These are phyloP conservation scores for Dothideomycetes sp. DNA, from an alignment of 2,329 filamentous ascomycete genomes.

Conservation along the genomic window DNA sequence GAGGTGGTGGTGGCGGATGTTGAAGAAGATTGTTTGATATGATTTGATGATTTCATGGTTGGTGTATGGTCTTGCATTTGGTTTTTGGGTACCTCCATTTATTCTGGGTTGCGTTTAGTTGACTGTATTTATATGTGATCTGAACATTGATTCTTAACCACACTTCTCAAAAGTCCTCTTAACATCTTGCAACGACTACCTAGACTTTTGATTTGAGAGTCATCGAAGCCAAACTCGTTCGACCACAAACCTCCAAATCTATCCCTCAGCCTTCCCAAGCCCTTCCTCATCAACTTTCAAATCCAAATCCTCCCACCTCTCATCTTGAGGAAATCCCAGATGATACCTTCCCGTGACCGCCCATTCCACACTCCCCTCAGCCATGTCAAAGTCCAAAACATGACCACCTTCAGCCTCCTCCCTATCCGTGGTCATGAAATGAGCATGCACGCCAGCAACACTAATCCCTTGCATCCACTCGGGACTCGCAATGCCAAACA, in stretches of 20 bases:
- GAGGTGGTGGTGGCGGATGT: constrained; percentile 23
- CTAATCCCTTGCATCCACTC: constrained; percentile 33
- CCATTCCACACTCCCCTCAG: constrained; percentile 28
- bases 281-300: constrained; percentile 8
- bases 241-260: too few relatives aligned
- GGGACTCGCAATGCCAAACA: constrained; percentile 34
- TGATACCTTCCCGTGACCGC: constrained; percentile 35
- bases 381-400: constrained; percentile 31
- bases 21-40: background rate
- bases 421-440: constrained; percentile 27
- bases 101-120: too few relatives aligned
- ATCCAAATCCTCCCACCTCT: constrained; percentile 31
- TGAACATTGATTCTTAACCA: too few relatives aligned
- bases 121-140: too few relatives aligned
- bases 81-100: too few relatives aligned
- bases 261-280: constrained; percentile 12
- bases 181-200: too few relatives aligned
- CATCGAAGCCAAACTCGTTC: too few relatives aligned
- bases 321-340: constrained; percentile 34
- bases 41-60: background rate
- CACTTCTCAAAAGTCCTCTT: too few relatives aligned
- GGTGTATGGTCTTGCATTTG: too few relatives aligned
- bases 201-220: too few relatives aligned
- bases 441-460: constrained; percentile 31
- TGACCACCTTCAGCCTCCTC: constrained; percentile 29